Evolutionary conservation across 352 stramenopile genomes (phyloP).

Genomic region (Phytophthora multivora): DNA sequence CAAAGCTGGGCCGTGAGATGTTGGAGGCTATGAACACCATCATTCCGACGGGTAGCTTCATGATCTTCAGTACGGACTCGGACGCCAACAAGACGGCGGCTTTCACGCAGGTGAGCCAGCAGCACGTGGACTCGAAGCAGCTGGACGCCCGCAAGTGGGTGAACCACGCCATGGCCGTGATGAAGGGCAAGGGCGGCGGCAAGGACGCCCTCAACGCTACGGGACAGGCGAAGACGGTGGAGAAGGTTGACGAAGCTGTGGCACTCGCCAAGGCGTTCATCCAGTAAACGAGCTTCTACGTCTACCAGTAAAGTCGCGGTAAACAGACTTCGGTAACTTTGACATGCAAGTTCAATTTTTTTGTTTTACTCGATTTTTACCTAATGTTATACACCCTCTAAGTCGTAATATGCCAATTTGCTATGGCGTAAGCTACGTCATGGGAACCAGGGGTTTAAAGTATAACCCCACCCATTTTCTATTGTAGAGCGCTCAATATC

Average conservation of each 20-base stretch:
- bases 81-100: slow-evolving; percentile 93
- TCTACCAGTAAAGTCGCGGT: too few relatives aligned
- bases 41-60: slow-evolving; percentile 87
- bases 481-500: too few relatives aligned
- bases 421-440: too few relatives aligned
- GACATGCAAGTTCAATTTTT: too few relatives aligned
- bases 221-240: slow-evolving; percentile 79
- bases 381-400: too few relatives aligned
- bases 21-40: slow-evolving; percentile 90
- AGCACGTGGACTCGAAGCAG: slow-evolving; percentile 64
- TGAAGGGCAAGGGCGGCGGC: slow-evolving; percentile 95
- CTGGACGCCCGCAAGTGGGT: slow-evolving; percentile 95
- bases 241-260: slow-evolving; percentile 73
- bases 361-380: slow-evolving; percentile 4
- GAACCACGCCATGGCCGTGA: slow-evolving; percentile 88
- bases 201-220: slow-evolving; percentile 87
- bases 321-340: too few relatives aligned
- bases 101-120: slow-evolving; percentile 92
- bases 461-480: too few relatives aligned
- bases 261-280: slow-evolving; percentile 69
- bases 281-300: slow-evolving; percentile 21
- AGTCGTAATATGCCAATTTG: too few relatives aligned
- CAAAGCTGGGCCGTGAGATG: slow-evolving; percentile 95
- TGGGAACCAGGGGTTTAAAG: too few relatives aligned
- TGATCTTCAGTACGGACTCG: slow-evolving; percentile 92